Conservation (phyloP, 129 eudicot genomes). For the Flaveria sonorensis region DNA sequence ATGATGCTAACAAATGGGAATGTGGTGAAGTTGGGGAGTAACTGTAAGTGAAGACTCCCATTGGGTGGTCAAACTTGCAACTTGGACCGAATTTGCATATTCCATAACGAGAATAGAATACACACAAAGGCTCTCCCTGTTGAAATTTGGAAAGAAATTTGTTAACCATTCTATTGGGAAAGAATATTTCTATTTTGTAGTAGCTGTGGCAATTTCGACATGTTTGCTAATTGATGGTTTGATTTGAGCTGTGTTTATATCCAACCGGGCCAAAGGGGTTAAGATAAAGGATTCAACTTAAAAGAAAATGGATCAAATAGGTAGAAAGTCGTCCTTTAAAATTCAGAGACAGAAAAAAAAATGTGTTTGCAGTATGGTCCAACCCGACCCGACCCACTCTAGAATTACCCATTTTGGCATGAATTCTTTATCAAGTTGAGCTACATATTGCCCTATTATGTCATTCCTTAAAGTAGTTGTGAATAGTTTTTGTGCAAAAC, state of each 20-base stretch:
- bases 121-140: conserved; percentile 95
- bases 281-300: neutral
- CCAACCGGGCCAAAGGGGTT: neutral
- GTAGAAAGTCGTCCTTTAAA: neutral
- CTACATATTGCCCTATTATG: neutral
- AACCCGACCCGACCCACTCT: neutral
- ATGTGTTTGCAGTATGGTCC: neutral
- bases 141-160: conserved; percentile 14
- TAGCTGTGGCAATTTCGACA: neutral
- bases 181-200: neutral
- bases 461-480: neutral
- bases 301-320: neutral
- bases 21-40: conserved; percentile 57
- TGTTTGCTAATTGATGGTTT: neutral
- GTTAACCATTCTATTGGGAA: conserved; percentile 17
- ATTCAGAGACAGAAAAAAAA: neutral
- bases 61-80: conserved; percentile 99
- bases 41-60: conserved; percentile 68
- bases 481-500: neutral
- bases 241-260: neutral
- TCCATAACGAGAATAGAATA: conserved; percentile 90
- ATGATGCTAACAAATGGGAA: conserved; percentile 56
- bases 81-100: conserved; percentile 99
- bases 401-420: neutral
- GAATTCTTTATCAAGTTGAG: neutral